phyloP scores from a whole-genome alignment of 805 yeast species.

The Cephaloascus albidus region DNA sequence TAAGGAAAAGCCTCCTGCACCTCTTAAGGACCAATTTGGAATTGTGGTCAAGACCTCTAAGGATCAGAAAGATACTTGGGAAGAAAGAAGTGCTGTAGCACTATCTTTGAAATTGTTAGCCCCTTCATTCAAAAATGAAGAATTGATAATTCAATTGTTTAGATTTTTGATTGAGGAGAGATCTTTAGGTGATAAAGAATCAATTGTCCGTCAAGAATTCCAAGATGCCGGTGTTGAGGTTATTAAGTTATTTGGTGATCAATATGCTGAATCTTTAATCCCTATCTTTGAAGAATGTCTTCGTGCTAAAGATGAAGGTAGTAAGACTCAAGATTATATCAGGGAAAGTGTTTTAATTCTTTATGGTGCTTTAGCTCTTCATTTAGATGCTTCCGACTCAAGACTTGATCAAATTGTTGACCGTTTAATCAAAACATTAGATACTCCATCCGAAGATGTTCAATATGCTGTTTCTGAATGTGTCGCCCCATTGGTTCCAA shows the following conservation, averaged over 20 bases:
- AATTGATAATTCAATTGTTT: constrained; percentile 44
- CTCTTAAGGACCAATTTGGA: constrained; percentile 73
- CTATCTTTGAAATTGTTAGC: constrained; percentile 51
- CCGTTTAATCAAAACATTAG: constrained; percentile 63
- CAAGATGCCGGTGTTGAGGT: constrained; percentile 83
- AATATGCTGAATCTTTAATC: constrained; percentile 61
- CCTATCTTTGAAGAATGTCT: constrained; percentile 73
- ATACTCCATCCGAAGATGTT: constrained; percentile 83
- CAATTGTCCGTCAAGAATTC: constrained; percentile 67
- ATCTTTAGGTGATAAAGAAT: constrained; percentile 69
- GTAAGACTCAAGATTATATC: constrained; percentile 46
- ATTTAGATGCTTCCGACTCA: constrained; percentile 56
- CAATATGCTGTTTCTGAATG: constrained; percentile 84
- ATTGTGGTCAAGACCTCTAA: constrained; percentile 54
- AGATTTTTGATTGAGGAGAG: constrained; percentile 50
- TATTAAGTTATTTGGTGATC: constrained; percentile 56
- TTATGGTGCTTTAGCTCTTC: constrained; percentile 88
- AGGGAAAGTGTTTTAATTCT: constrained; percentile 77
- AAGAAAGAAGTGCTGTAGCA: constrained; percentile 75
- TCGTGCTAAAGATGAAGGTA: constrained; percentile 36
- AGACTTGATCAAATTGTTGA: constrained; percentile 53
- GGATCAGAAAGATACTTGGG: constrained; percentile 73
- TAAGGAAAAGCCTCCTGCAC: constrained; percentile 66
- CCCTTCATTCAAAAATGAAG: constrained; percentile 26
- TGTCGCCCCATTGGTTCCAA: constrained; percentile 69